Evolutionary conservation across 345 rosid genomes (phyloP), one percentile per base, ranked within the genome.

Genomic region (Turritis glabra): DNA sequence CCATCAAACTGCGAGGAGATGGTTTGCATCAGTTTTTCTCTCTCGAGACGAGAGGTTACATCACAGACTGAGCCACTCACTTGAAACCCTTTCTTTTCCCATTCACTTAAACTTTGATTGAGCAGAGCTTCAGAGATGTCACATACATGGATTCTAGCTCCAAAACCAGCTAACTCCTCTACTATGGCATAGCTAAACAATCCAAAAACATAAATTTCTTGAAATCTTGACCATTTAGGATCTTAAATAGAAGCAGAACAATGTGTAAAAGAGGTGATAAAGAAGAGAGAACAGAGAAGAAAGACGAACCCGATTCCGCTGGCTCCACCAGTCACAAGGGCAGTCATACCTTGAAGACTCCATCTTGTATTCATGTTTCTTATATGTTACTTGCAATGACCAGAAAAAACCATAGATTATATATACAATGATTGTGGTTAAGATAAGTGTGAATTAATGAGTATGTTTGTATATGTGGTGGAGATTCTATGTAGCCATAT

Each of bases 261-360:
- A n/a, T 26, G 11, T 10, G 41, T 46, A 8, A 8, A 27, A 30
- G 2, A 5, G 14, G 2, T 8, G 21, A 37, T 44, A 64, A n/a
- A n/a, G 72, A 67, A 27, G 35, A 32, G 53, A 48, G 5, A 22
- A 43, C 18, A 27, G n/a, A 41, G 35, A 59, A 71, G 35, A 58
- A 58, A 44, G 14, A 50, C 46, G 0, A 54, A 82, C 88, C 81
- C 85, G 38, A 82, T 69, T 69, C 81, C 82, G 40, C 44, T 69
- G 62, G 82, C 72, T 40, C 80, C 85, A 53, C 88, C 84, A n/a
- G 84, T 84, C 21, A 84, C 85, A 44, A 82, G 80, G 52, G 82
- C 84, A 6, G 77, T 76, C 85, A 70, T 84, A n/a, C 84, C 83
- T 32, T 73, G 61, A 35, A 84, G 85, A 38, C 80, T 79, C 90